Base-by-base conservation (phyloP, 2,329 filamentous ascomycete species). In the Amauroascus verrucosus region DNA sequence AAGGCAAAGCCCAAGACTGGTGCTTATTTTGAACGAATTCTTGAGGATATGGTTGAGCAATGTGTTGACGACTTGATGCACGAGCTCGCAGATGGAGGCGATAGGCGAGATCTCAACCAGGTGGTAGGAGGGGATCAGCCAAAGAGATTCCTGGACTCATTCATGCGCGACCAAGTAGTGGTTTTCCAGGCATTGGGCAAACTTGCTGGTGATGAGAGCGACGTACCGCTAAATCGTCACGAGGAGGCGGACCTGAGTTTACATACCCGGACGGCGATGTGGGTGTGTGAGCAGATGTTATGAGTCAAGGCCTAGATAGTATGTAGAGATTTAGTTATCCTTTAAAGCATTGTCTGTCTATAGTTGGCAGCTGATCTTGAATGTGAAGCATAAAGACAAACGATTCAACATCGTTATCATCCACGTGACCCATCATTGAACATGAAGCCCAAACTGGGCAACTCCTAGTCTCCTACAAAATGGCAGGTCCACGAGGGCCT, bases 111-210 rank as follows among this genome's bases (percentile, higher is more conserved):
- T 33, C 13, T 46, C 14, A 16, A 49, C 8, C 33, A 35, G 8
- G 11, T 18, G 7, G 22, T 16, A 14, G 41, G 16, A 33, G 28
- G 26, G 8, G 18, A 20, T 37, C 57, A 30, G 45, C 20, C 28
- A 16, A 38, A 55, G 48, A 50, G 75, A 0, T 77, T 72, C 58
- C 72, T 81, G 3, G 80, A 83, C 59, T 71, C 74, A 60, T 70
- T 73, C 56, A 72, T 80, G 72, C 67, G 76, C 41, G 80, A 83
- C 63, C 80, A 83, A 59, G 58, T 83, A 24, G 75, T 81, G 1
- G 70, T 83, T 0, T 83, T 80, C 54, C 77, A 82, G 60, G 77
- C 77, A 14, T 63, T 83, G 18, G 77, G 77, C 3, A 59, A 28
- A 28, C 20, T 44, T 40, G 48, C 22, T 4, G 24, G 48, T 22